These are phyloP conservation scores for Globisporangium rhizosaccharum DNA, from an alignment of 352 stramenopile species.

Conservation along the genomic window DNA sequence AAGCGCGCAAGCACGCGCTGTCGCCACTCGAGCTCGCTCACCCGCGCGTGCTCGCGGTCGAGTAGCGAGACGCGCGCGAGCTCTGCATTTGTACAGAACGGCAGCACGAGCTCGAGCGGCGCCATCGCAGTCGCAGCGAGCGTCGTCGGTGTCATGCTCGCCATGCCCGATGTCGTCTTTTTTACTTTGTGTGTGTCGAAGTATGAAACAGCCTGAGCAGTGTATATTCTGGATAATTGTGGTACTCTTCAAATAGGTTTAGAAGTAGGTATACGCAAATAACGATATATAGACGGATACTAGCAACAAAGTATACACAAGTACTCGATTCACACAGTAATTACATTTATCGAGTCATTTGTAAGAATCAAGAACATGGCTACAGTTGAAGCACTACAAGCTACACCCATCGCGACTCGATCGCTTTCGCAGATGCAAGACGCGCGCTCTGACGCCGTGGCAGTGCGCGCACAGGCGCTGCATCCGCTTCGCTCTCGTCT, in stretches of 20 bases:
- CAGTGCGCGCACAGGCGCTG: too few species aligned
- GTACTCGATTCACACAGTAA: too few species aligned
- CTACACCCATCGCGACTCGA: too few species aligned
- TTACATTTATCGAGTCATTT: too few species aligned
- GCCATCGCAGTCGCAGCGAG: not conserved
- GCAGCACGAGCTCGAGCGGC: constrained; percentile 35
- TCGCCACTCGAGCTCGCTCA: constrained; percentile 64
- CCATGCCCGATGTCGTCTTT: not conserved
- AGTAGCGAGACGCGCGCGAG: constrained; percentile 43
- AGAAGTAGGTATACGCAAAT: too few species aligned
- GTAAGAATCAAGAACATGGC: too few species aligned
- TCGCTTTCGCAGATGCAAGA: too few species aligned
- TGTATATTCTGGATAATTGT: not conserved
- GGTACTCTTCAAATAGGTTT: not conserved
- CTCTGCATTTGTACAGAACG: constrained; percentile 37
- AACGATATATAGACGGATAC: not conserved
- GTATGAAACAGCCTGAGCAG: not conserved
- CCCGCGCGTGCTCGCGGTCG: constrained; percentile 28
- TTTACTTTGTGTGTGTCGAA: not conserved
- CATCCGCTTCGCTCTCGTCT: too few species aligned
- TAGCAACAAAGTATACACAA: too few species aligned
- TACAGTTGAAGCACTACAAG: too few species aligned
- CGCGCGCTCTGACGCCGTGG: too few species aligned
- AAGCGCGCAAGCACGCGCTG: constrained; percentile 46
- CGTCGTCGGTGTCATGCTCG: not conserved